Evolutionary conservation across 2,329 filamentous ascomycete genomes (phyloP).

Genomic region (Pyrenochaeta sp.): DNA sequence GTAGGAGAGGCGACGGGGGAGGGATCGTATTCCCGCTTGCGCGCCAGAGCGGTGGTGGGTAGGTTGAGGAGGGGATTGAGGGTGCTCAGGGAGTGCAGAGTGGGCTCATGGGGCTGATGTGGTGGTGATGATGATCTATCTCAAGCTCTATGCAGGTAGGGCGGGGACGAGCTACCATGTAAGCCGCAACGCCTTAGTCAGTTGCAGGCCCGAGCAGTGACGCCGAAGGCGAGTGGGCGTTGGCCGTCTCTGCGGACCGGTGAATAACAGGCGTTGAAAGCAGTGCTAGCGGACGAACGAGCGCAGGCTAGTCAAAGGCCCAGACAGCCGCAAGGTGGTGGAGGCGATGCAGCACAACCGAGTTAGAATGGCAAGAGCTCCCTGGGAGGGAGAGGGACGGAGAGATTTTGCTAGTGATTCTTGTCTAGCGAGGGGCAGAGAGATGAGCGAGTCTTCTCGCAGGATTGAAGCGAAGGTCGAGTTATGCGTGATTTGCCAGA

Average conservation of each 20-base stretch:
- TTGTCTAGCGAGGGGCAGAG: slow-evolving; percentile 4
- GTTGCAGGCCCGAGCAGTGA: slow-evolving; percentile 26
- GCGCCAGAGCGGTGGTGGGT: slow-evolving; percentile 50
- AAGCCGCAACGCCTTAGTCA: slow-evolving; percentile 36
- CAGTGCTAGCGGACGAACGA: slow-evolving; percentile 27
- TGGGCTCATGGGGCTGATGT: slow-evolving; percentile 25
- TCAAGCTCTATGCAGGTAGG: slow-evolving; percentile 31
- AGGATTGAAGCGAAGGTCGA: slow-evolving; percentile 13
- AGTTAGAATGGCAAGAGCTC: not conserved
- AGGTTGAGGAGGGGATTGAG: slow-evolving; percentile 13
- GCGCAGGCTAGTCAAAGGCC: slow-evolving; percentile 19
- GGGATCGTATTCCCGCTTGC: slow-evolving; percentile 43
- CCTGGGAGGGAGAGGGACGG: not conserved
- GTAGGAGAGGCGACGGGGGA: slow-evolving; percentile 45
- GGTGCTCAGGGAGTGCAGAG: slow-evolving; percentile 29
- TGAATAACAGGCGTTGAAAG: slow-evolving; percentile 32
- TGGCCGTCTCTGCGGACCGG: slow-evolving; percentile 33
- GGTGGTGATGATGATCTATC: slow-evolving; percentile 20
- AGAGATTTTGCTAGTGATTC: not conserved
- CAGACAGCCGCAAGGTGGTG: slow-evolving; percentile 15
- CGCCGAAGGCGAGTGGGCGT: slow-evolving; percentile 25
- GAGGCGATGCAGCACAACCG: slow-evolving; percentile 7
- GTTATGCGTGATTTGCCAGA: slow-evolving; percentile 6
- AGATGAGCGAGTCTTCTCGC: slow-evolving; percentile 6
- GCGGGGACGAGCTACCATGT: slow-evolving; percentile 34